Conservation (phyloP, 2,329 filamentous ascomycete genomes). For the Exophiala dermatitidis region DNA sequence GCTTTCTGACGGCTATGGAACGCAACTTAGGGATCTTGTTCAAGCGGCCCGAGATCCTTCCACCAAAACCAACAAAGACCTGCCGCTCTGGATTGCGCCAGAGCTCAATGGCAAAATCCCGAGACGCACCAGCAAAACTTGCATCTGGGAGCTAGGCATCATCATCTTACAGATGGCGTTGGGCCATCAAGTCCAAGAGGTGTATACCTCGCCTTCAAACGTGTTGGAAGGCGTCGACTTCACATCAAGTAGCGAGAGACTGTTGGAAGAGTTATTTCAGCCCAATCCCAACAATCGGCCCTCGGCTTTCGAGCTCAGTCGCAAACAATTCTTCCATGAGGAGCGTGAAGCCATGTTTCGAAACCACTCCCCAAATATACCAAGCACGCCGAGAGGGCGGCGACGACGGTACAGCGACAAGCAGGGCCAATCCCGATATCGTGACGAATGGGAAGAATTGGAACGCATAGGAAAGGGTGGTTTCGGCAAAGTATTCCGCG, state of each 20-base stretch:
- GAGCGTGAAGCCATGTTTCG: conserved; percentile 19
- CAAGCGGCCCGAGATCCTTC: conserved; percentile 46
- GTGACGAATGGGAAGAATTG: conserved; percentile 83
- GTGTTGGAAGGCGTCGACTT: conserved; percentile 55
- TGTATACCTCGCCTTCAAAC: conserved; percentile 63
- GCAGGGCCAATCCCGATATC: conserved; percentile 61
- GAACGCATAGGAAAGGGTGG: conserved; percentile 85
- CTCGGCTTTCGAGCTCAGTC: conserved; percentile 63
- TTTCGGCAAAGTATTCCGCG: conserved; percentile 93
- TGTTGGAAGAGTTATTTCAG: conserved; percentile 78
- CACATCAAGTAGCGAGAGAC: conserved; percentile 68
- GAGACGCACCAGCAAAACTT: conserved; percentile 62
- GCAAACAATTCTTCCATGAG: conserved; percentile 27
- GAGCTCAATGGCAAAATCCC: conserved; percentile 60
- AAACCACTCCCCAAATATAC: conserved; percentile 8
- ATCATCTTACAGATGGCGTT: conserved; percentile 92
- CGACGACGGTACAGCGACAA: conserved; percentile 17
- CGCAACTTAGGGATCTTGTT: conserved; percentile 41
- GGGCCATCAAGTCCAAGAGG: conserved; percentile 66
- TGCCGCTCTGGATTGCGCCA: conserved; percentile 75
- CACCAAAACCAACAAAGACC: conserved; percentile 59
- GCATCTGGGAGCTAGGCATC: conserved; percentile 91
- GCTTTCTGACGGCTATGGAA: conserved; percentile 57
- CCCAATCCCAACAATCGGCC: conserved; percentile 75
- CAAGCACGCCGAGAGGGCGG: conserved; percentile 8